A percentile compares a stretch with the other conserved stretches of the same genome.
These are phyloP conservation scores for Acacia concinna DNA, from an alignment of 331 rosid genomes.

Conservation along the genomic window DNA sequence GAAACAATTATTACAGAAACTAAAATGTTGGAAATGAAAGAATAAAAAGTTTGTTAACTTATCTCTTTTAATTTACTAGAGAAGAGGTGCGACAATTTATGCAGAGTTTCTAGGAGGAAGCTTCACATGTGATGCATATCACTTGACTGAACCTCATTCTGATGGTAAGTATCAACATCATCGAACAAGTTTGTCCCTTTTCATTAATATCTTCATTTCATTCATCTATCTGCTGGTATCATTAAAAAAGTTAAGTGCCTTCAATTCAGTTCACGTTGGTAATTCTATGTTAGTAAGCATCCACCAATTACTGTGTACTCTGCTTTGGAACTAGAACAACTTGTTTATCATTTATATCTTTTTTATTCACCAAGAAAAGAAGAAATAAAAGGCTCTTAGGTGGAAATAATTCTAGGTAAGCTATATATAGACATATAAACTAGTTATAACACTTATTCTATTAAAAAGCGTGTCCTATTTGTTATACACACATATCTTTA, in stretches of 20 bases:
- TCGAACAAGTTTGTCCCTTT: neutral
- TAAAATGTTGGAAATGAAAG: neutral
- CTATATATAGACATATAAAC: neutral
- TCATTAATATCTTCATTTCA: neutral
- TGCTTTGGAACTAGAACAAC: neutral
- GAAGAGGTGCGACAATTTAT: slow-evolving; percentile 64
- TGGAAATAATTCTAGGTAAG: neutral
- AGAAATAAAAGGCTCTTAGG: neutral
- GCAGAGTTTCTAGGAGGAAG: slow-evolving; percentile 78
- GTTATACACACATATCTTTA: neutral
- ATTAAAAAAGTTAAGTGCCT: neutral
- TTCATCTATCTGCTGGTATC: neutral
- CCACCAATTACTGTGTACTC: neutral
- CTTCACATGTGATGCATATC: slow-evolving; percentile 71
- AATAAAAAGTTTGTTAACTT: neutral
- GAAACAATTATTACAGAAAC: neutral
- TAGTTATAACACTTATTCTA: neutral
- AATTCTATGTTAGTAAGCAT: neutral
- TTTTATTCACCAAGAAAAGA: neutral
- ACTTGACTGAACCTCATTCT: slow-evolving; percentile 67
- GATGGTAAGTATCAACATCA: slow-evolving; percentile 47
- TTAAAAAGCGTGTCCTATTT: neutral
- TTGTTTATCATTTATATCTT: neutral
- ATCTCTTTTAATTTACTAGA: slow-evolving; percentile 28
- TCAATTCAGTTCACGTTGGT: neutral